These are phyloP conservation scores for Kurtzmaniella quercitrusa DNA, from an alignment of 1,139 yeast species.

Conservation along the genomic window DNA sequence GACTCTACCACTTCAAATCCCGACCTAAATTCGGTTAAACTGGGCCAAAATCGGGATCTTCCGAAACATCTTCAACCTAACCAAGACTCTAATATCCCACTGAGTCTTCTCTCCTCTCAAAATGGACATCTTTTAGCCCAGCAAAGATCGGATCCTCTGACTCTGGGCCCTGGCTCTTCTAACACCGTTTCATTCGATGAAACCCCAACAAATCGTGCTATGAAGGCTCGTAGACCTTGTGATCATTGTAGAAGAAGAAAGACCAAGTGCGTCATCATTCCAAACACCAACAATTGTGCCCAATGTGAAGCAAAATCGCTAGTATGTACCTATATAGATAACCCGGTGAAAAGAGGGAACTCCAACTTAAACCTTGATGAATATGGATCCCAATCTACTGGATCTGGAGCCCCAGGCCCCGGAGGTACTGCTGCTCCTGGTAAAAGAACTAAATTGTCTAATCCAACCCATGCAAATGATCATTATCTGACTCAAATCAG, in stretches of 20 bases:
- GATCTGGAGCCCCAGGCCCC: neutral
- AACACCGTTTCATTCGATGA: slow-evolving; percentile 2
- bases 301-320: slow-evolving; percentile 67
- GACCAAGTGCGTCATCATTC: slow-evolving; percentile 59
- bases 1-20: neutral
- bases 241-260: slow-evolving; percentile 67
- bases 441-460: neutral
- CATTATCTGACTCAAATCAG: neutral
- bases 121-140: slow-evolving; percentile 1
- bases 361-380: neutral
- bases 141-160: slow-evolving; percentile 1
- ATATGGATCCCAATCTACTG: neutral
- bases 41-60: neutral
- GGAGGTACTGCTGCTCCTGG: neutral
- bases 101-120: neutral
- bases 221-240: slow-evolving; percentile 49
- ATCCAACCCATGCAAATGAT: neutral
- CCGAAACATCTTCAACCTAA: neutral
- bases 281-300: slow-evolving; percentile 55
- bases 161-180: too few relatives aligned
- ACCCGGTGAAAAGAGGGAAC: slow-evolving; percentile 24
- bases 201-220: slow-evolving; percentile 10
- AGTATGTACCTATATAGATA: slow-evolving; percentile 52
- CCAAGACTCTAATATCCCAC: neutral
- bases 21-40: neutral